phyloP scores from a whole-genome alignment of 2,329 filamentous ascomycete species.

The Colletotrichum sp. region DNA sequence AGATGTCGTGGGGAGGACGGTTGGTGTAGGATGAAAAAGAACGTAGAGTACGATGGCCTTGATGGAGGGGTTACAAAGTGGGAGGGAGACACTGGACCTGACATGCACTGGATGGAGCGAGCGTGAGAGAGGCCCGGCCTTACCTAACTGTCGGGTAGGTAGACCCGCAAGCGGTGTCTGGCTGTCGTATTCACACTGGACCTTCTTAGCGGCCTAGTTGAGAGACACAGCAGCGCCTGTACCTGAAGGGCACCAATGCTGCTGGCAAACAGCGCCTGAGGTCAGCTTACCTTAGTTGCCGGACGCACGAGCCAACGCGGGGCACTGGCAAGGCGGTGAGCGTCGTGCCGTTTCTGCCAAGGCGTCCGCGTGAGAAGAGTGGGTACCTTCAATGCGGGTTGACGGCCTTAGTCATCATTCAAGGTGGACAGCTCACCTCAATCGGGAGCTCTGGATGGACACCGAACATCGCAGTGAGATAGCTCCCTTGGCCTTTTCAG shows the following conservation, averaged over 20 bases:
- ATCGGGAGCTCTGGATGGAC: slow-evolving; percentile 8
- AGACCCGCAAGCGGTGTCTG: not conserved
- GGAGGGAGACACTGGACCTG: not conserved
- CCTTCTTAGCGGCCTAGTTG: not conserved
- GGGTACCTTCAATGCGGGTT: not conserved
- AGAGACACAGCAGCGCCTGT: not conserved
- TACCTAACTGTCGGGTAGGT: not conserved
- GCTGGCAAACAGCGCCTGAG: not conserved
- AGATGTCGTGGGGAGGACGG: not conserved
- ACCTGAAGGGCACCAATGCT: not conserved
- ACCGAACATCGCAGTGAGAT: not conserved
- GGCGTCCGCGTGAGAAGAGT: not conserved
- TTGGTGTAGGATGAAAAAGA: not conserved
- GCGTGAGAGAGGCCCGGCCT: not conserved
- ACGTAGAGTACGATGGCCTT: not conserved
- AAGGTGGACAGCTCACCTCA: slow-evolving; percentile 22
- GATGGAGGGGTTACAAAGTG: slow-evolving; percentile 12
- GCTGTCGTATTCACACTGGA: not conserved
- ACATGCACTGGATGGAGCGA: not conserved
- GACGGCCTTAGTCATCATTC: slow-evolving; percentile 19
- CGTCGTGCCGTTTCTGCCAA: not conserved
- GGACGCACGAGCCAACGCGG: slow-evolving; percentile 14
- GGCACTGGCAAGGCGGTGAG: not conserved
- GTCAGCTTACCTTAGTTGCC: not conserved
- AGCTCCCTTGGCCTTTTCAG: slow-evolving; percentile 9